These are phyloP conservation scores for Claviceps humidiphila DNA, from an alignment of 2,329 filamentous ascomycete species.

Conservation along the genomic window DNA sequence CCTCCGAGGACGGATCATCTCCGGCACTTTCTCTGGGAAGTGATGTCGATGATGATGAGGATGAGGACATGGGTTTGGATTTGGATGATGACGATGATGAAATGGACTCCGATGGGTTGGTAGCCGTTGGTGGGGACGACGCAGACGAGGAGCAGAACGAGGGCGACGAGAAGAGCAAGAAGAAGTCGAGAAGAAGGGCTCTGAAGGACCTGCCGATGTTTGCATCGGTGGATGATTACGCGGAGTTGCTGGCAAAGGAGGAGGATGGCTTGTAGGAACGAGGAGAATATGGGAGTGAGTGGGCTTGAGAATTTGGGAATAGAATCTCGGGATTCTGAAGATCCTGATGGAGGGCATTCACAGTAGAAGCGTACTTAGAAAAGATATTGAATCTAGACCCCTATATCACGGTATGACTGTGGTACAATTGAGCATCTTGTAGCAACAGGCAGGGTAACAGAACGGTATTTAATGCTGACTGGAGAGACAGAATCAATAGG, in stretches of 20 bases:
- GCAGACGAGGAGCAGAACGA: slow-evolving; percentile 43
- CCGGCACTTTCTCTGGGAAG: slow-evolving; percentile 25
- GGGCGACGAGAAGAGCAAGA: slow-evolving; percentile 39
- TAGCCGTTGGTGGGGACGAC: slow-evolving; percentile 18
- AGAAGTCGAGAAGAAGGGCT: slow-evolving; percentile 57
- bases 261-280: slow-evolving; percentile 33
- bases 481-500: too few species aligned
- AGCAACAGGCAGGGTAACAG: too few species aligned
- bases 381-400: too few species aligned
- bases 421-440: too few species aligned
- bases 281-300: neutral
- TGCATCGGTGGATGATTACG: slow-evolving; percentile 88
- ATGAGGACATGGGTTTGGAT: slow-evolving; percentile 26
- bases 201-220: slow-evolving; percentile 85
- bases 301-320: too few species aligned
- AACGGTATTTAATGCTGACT: too few species aligned
- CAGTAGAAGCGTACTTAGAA: too few species aligned
- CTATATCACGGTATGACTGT: too few species aligned
- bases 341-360: too few species aligned
- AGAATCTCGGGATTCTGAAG: too few species aligned
- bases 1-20: slow-evolving; percentile 31
- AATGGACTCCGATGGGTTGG: slow-evolving; percentile 28
- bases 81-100: slow-evolving; percentile 18
- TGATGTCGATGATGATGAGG: slow-evolving; percentile 30
- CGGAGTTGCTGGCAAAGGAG: slow-evolving; percentile 64